Conservation (phyloP, 2,329 filamentous ascomycete species). For the Teratosphaeriaceae sp. region DNA sequence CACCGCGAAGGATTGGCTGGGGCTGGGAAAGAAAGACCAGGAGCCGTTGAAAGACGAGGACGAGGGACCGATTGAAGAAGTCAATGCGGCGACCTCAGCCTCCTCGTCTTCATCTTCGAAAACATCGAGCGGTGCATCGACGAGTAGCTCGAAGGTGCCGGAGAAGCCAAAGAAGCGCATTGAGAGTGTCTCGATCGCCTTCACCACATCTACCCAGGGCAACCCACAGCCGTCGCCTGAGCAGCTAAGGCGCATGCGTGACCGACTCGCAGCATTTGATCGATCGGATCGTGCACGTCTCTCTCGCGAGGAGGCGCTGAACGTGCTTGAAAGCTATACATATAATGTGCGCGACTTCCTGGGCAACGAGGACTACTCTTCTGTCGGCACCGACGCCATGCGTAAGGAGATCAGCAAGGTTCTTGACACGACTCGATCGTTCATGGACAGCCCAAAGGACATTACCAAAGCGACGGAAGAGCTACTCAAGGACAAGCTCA, state of each 20-base stretch:
- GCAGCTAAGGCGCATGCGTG: conserved; percentile 54
- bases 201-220: conserved; percentile 39
- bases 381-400: conserved; percentile 62
- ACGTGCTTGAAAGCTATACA: conserved; percentile 88
- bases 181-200: conserved; percentile 47
- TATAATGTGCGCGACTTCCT: conserved; percentile 83
- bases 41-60: conserved; percentile 57
- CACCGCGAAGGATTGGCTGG: conserved; percentile 92
- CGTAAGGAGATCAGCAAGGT: conserved; percentile 61
- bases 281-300: conserved; percentile 72
- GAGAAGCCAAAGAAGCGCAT: conserved; percentile 45
- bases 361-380: conserved; percentile 67
- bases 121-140: background rate
- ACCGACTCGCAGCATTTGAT: conserved; percentile 72
- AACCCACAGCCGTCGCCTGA: conserved; percentile 54
- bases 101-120: conserved; percentile 18
- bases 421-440: conserved; percentile 67
- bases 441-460: conserved; percentile 70
- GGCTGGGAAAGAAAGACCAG: conserved; percentile 88
- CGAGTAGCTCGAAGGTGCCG: conserved; percentile 31
- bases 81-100: conserved; percentile 30
- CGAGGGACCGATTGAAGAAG: conserved; percentile 39
- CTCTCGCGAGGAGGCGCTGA: conserved; percentile 77
- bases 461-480: conserved; percentile 69
- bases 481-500: conserved; percentile 68